Conservation (phyloP, 345 rosid species). For the Aquilaria malaccensis region DNA sequence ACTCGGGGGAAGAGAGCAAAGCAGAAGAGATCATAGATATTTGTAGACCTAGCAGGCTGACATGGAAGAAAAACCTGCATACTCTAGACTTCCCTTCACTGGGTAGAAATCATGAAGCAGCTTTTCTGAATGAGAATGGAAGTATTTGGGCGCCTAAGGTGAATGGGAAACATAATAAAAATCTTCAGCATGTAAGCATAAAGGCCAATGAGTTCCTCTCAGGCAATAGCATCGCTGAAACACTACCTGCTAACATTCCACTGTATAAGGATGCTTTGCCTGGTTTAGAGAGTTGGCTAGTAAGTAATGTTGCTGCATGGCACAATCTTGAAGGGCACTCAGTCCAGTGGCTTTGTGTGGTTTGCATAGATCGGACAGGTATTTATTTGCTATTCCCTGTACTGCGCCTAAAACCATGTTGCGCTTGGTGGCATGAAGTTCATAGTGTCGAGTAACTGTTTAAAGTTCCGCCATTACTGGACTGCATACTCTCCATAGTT, state of each 20-base stretch:
- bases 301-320: conserved; percentile 83
- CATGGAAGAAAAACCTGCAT: conserved; percentile 61
- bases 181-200: conserved; percentile 36
- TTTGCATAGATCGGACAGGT: conserved; percentile 90
- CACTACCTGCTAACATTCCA: conserved; percentile 63
- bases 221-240: conserved; percentile 60
- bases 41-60: conserved; percentile 38
- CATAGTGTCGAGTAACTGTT: neutral
- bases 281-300: conserved; percentile 83
- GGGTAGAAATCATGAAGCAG: conserved; percentile 26
- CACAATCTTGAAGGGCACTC: conserved; percentile 90
- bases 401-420: too few species aligned
- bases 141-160: conserved; percentile 56
- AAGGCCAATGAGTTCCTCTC: conserved; percentile 30
- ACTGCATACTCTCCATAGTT: too few species aligned
- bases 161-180: conserved; percentile 82
- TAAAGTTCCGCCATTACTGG: too few species aligned
- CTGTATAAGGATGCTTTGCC: conserved; percentile 74
- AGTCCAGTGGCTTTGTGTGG: conserved; percentile 83
- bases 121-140: conserved; percentile 31
- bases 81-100: conserved; percentile 41
- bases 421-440: too few species aligned
- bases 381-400: conserved; percentile 9
- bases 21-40: conserved; percentile 43
- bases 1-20: conserved; percentile 59